Conservation (phyloP, 1,284 basidiomycete genomes). For the Boletus semigastroideus region DNA sequence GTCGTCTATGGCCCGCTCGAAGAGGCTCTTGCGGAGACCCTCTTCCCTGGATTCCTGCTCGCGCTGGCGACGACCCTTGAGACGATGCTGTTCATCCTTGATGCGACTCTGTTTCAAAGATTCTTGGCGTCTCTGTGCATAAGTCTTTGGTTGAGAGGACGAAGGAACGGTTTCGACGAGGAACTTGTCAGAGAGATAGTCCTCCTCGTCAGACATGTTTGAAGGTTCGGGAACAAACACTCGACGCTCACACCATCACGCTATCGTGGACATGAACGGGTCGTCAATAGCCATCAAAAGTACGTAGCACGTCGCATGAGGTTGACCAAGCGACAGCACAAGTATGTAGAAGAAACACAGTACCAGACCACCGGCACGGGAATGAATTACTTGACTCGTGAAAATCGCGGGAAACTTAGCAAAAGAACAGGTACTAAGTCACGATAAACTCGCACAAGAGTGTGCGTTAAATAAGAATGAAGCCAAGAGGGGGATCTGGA, state of each 20-base stretch:
- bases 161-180: slow-evolving; percentile 42
- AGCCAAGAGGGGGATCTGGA: slow-evolving; percentile 27
- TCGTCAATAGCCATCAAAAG: slow-evolving; percentile 33
- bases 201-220: slow-evolving; percentile 57
- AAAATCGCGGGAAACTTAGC: slow-evolving; percentile 37
- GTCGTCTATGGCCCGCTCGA: slow-evolving; percentile 71
- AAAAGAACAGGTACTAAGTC: slow-evolving; percentile 36
- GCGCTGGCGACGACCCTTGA: slow-evolving; percentile 61
- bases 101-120: slow-evolving; percentile 52
- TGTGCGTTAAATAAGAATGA: slow-evolving; percentile 34
- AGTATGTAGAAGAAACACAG: slow-evolving; percentile 41
- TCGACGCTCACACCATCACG: slow-evolving; percentile 5
- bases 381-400: slow-evolving; percentile 36
- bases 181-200: slow-evolving; percentile 86
- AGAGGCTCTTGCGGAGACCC: slow-evolving; percentile 73
- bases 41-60: slow-evolving; percentile 76
- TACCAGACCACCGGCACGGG: slow-evolving; percentile 46
- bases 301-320: slow-evolving; percentile 35
- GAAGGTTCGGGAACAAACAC: slow-evolving; percentile 23
- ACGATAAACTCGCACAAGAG: slow-evolving; percentile 24
- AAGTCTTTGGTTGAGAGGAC: slow-evolving; percentile 51
- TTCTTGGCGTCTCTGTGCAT: slow-evolving; percentile 66
- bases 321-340: slow-evolving; percentile 41
- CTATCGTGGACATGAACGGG: slow-evolving; percentile 18
- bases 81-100: slow-evolving; percentile 64